Evolutionary conservation across 257 asterid species (phyloP).

Genomic region (Salvia splendens): DNA sequence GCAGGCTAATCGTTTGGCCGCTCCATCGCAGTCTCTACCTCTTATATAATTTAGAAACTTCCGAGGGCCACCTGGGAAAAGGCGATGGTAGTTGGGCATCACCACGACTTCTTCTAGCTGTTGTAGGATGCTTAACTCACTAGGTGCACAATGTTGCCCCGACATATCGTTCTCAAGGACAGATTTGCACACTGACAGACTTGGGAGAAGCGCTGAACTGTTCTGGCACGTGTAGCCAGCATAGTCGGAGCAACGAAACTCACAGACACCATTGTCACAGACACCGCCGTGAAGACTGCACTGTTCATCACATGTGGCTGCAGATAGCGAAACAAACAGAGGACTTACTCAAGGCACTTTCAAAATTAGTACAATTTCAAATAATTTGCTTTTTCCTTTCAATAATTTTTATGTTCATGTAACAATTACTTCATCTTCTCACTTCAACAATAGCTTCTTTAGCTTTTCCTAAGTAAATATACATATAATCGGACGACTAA

Average conservation of each 20-base stretch:
- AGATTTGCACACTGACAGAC: constrained; percentile 82
- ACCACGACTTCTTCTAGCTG: constrained; percentile 98
- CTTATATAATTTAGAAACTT: constrained; percentile 79
- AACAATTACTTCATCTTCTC: background rate
- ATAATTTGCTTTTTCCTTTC: background rate
- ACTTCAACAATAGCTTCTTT: background rate
- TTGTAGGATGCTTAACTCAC: constrained; percentile 81
- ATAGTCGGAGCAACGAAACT: constrained; percentile 97
- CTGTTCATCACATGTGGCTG: constrained; percentile 94
- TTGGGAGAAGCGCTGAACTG: constrained; percentile 81
- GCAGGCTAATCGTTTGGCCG: constrained; percentile 95
- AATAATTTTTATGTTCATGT: background rate
- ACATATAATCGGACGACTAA: background rate
- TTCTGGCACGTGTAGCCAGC: constrained; percentile 99
- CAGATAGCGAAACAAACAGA: constrained; percentile 26
- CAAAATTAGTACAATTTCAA: too few relatives aligned
- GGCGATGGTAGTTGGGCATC: constrained; percentile 96
- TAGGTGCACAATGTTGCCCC: constrained; percentile 96
- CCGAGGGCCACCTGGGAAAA: constrained; percentile 95
- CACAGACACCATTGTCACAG: constrained; percentile 93
- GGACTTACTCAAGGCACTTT: background rate
- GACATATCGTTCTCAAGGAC: constrained; percentile 66
- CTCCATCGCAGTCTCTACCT: constrained; percentile 93
- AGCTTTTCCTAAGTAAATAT: background rate
- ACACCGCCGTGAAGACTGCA: constrained; percentile 99